These are phyloP conservation scores for Leishmania martiniquensis DNA, from an alignment of 208 protist species.

Conservation along the genomic window DNA sequence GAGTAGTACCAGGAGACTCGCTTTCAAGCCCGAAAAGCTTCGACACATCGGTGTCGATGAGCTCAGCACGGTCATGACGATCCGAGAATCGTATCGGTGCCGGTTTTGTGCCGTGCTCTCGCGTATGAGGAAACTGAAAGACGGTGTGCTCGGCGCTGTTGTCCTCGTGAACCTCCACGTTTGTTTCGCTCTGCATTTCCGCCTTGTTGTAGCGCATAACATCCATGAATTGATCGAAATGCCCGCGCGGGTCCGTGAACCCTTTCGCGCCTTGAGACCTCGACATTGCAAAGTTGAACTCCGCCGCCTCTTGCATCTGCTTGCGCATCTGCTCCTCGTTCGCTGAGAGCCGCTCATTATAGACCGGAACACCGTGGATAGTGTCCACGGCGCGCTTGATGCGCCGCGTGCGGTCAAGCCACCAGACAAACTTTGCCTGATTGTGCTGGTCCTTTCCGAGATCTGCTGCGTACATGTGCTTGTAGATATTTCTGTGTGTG, in stretches of 20 bases:
- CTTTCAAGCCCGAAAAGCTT: conserved; percentile 32
- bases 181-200: conserved; percentile 34
- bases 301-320: conserved; percentile 84
- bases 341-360: conserved; percentile 82
- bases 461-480: conserved; percentile 76
- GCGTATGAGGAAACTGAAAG: conserved; percentile 75
- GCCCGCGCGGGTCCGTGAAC: conserved; percentile 82
- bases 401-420: conserved; percentile 75
- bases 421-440: conserved; percentile 79
- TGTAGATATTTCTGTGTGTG: conserved; percentile 47
- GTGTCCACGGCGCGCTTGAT: conserved; percentile 82
- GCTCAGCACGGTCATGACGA: conserved; percentile 37
- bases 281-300: conserved; percentile 80
- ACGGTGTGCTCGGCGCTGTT: conserved; percentile 48
- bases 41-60: conserved; percentile 42
- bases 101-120: conserved; percentile 57
- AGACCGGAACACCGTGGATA: conserved; percentile 84
- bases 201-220: conserved; percentile 70
- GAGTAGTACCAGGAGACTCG: background rate
- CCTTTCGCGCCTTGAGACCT: conserved; percentile 79
- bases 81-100: conserved; percentile 26
- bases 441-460: conserved; percentile 68
- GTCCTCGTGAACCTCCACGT: conserved; percentile 72
- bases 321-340: conserved; percentile 84
- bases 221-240: conserved; percentile 75